Base-by-base conservation (phyloP, 441 rosid genomes). In the Mallotus japonicus region DNA sequence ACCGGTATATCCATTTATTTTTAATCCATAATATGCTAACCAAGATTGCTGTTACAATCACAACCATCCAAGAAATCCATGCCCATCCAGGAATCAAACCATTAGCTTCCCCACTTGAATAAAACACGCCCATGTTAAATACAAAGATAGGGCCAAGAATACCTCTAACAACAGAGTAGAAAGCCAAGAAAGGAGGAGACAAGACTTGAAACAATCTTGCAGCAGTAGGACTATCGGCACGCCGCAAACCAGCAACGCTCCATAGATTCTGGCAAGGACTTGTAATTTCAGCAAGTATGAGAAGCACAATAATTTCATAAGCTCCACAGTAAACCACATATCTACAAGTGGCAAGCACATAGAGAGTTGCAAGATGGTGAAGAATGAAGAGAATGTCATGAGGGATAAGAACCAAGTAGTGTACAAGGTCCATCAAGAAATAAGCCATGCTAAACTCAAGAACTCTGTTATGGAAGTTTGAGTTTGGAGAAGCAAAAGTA, bases 311-410 rank as follows among this genome's bases (percentile, higher is more conserved):
- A 63, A 92, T 84, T 42, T 83, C 92, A 67, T 83, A 83, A 1
- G 91, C 93, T 16, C 99, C 97, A 3, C 72, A 76, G 12, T 60
- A 78, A 19, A 89, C 88, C n/a, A 81, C 17, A 79, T 77, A 92
- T 0, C 90, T 85, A 77, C 95, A 92, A 44, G 96, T 90, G 42
- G 77, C 73, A 54, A 92, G 66, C 6, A 92, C 97, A 73, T 86
- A 92, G 2, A 94, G 79, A 0, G 99, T 90, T 3, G 91, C 97
- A 2, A 87, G 20, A 70, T 94, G 99, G 80, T 92, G 99, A 83
- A 88, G 81, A 65, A 92, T 89, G 86, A 94, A 90, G 85, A 92
- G 86, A 37, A 70, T 15, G 28, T 89, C 92, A 60, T 22, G 67
- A 3, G 94, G 99, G 80, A 78, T 53, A 82, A 90, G 88, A 55